These are phyloP conservation scores for Mycena albidolilacea DNA, from an alignment of 768 basidiomycete species.

Conservation along the genomic window DNA sequence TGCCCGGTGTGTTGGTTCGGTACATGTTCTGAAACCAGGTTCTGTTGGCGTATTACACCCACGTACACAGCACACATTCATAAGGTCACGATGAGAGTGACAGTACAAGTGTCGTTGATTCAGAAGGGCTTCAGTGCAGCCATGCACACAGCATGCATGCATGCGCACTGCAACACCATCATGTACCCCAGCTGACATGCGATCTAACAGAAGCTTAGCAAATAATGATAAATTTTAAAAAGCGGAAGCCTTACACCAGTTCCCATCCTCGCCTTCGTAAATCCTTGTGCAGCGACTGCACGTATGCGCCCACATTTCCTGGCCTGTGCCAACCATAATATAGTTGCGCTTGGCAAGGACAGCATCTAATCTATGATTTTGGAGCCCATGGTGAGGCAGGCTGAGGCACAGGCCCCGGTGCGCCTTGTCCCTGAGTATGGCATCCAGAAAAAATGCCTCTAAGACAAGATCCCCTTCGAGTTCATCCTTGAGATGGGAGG, in stretches of 20 bases:
- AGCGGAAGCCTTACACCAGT: no score
- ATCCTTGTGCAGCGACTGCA: constrained; percentile 15
- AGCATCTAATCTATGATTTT: not conserved
- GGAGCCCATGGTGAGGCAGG: constrained; percentile 6
- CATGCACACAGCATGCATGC: constrained; percentile 4
- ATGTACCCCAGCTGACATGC: not conserved
- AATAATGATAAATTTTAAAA: no score
- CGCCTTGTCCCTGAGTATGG: not conserved
- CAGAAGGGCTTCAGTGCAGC: not conserved
- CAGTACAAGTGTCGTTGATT: constrained; percentile 1
- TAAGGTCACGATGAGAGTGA: not conserved
- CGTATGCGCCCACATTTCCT: constrained; percentile 25
- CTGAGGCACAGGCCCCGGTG: not conserved
- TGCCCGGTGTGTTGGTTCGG: not conserved
- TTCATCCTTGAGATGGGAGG: not conserved
- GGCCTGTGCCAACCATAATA: constrained; percentile 21
- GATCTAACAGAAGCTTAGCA: not conserved
- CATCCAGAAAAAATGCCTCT: not conserved
- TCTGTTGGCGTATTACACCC: not conserved
- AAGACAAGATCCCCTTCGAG: not conserved
- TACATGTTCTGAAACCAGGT: constrained; percentile 9
- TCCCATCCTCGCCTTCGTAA: not conserved
- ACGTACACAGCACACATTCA: not conserved
- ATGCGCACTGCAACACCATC: constrained; percentile 16
- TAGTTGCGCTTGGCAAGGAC: constrained; percentile 6